A percentile compares a stretch with the other conserved stretches of the same genome.
Conservation (phyloP, 2,329 filamentous ascomycete species). For the Beauveria varroae region DNA sequence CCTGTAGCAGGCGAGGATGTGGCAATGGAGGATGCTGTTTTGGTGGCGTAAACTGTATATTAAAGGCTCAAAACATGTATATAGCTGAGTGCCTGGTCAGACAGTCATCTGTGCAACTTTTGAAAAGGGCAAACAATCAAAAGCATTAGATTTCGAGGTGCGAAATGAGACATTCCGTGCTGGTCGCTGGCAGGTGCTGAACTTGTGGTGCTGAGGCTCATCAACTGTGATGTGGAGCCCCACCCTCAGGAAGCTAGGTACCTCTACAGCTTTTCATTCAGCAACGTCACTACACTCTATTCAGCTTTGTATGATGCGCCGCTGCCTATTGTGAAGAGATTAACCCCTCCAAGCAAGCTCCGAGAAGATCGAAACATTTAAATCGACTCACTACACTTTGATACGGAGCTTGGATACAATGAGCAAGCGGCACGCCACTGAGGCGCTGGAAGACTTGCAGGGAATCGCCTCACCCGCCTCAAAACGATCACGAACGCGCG, state of each 20-base stretch:
- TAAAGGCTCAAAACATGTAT: conserved; percentile 1
- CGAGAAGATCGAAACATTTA: neutral
- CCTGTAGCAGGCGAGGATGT: conserved; percentile 32
- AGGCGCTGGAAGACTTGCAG: conserved; percentile 50
- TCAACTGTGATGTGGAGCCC: neutral
- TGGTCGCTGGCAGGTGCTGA: neutral
- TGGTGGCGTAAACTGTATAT: conserved; percentile 25
- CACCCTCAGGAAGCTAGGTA: neutral
- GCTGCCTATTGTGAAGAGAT: neutral
- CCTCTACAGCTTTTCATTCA: neutral
- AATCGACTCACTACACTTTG: neutral
- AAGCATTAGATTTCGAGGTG: neutral
- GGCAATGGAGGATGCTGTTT: conserved; percentile 32
- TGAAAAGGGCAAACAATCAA: neutral
- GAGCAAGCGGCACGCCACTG: conserved; percentile 53
- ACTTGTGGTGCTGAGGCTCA: neutral
- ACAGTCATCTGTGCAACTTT: neutral
- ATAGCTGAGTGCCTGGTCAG: neutral
- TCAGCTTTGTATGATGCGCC: neutral
- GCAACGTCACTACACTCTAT: neutral
- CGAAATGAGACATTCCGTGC: no score
- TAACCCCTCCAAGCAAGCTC: neutral
- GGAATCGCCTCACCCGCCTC: conserved; percentile 50
- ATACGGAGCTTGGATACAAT: conserved; percentile 17
- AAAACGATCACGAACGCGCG: conserved; percentile 49